A percentile compares a stretch with the other conserved stretches of the same genome.
Evolutionary conservation across 2,329 filamentous ascomycete genomes (phyloP).

Genomic region (Claviceps sp.): DNA sequence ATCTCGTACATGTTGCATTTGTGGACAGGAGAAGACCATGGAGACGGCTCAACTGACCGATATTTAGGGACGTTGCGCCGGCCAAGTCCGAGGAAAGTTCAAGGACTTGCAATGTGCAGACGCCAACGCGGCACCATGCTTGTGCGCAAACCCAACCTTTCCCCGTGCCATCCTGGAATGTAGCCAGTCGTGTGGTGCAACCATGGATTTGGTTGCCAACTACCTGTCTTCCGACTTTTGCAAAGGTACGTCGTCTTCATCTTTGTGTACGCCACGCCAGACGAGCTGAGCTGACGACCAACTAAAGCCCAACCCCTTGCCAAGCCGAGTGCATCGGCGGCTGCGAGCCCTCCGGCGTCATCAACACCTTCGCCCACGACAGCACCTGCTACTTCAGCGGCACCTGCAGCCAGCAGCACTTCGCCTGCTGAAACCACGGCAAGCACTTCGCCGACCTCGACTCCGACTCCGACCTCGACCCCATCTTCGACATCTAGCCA

Average conservation of each 20-base stretch:
- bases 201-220: slow-evolving; percentile 9
- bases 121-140: slow-evolving; percentile 21
- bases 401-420: neutral
- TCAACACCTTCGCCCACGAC: neutral
- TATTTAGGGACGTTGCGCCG: slow-evolving; percentile 11
- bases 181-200: slow-evolving; percentile 15
- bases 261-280: neutral
- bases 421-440: neutral
- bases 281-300: neutral
- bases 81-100: slow-evolving; percentile 10
- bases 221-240: slow-evolving; percentile 12
- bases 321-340: neutral
- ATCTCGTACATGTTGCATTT: neutral
- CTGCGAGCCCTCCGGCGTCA: neutral
- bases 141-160: slow-evolving; percentile 25
- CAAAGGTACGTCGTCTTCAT: slow-evolving; percentile 9
- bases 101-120: slow-evolving; percentile 13
- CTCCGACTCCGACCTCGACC: neutral
- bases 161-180: slow-evolving; percentile 27
- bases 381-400: neutral
- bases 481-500: slow-evolving; percentile 1
- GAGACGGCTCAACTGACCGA: neutral
- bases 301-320: neutral
- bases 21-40: neutral
- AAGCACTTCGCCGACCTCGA: neutral